Base-by-base conservation (phyloP, 495 filamentous ascomycete genomes). In the Tuber microsphaerosporum region DNA sequence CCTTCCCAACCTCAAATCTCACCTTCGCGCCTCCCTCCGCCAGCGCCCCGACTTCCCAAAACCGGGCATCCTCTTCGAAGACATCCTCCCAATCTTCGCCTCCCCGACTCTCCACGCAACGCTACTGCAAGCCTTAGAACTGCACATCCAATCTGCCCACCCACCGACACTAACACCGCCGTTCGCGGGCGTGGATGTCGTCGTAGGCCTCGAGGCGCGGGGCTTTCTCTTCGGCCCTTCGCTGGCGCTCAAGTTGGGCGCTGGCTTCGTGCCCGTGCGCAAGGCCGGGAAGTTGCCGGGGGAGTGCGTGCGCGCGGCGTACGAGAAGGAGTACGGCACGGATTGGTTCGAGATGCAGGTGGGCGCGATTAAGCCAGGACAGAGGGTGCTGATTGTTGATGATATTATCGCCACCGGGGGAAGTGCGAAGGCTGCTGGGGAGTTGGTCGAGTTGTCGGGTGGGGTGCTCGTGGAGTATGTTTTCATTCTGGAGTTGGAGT, bases 361-460 rank as follows among this genome's bases (percentile, higher is more conserved):
- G 72, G 93, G 90, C 84, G 89, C 90, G 19, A 90, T 98, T 82
- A 92, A 92, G 87, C 87, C 88, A 56, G 96, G 94, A 31, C 93
- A 97, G 88, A 91, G 89, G 83, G 94, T 97, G 31, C 84, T 99
- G 76, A 88, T 99, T 71, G 92, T 99, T 65, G 95, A 99, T 83
- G 95, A 99, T 84, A 94, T 99, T 81, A 98, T 99, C 85, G 95
- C 95, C 46, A 99, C 95, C 77, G 95, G 95, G 85, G 95, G 95
- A 79, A 97, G 93, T 78, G 95, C 95, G 68, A 90, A 89, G 74
- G 95, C 95, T 71, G 94, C 93, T 4, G 95, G 93, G 44, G 85
- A 91, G 73, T 89, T 99, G 75, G 92, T 98, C 79, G 87, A 90
- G 85, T 89, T 94, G 84, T 88, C 95, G 75, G 92, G 93, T 72